Conservation (phyloP, 2,329 filamentous ascomycete species). For the Alternaria sp. region DNA sequence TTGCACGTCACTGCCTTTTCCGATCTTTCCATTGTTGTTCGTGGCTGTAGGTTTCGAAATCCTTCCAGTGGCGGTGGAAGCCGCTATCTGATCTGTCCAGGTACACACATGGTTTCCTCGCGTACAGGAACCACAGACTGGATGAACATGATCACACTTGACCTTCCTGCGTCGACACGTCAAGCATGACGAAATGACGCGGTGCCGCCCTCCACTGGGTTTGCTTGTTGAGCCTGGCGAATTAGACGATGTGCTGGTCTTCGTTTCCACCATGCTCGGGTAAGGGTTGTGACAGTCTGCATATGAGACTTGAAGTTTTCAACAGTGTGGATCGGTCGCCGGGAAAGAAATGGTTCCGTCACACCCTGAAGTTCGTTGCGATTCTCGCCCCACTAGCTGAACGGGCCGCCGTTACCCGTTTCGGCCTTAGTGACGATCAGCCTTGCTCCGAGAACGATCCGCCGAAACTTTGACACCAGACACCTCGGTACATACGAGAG, state of each 20-base stretch:
- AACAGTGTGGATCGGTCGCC: constrained; percentile 23
- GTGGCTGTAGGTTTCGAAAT: constrained; percentile 36
- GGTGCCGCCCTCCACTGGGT: constrained; percentile 43
- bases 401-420: constrained; percentile 10
- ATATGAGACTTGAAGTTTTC: constrained; percentile 20
- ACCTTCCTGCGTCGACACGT: constrained; percentile 52
- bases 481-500: constrained; percentile 1
- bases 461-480: background rate
- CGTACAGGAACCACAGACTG: constrained; percentile 49
- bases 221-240: constrained; percentile 38
- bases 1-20: constrained; percentile 47
- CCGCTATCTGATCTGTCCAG: constrained; percentile 44
- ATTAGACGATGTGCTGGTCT: constrained; percentile 30
- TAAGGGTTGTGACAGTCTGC: constrained; percentile 12
- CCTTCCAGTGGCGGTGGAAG: constrained; percentile 28
- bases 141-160: constrained; percentile 51
- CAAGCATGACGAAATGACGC: constrained; percentile 51
- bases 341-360: constrained; percentile 21
- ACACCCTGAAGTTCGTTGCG: constrained; percentile 6
- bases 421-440: constrained; percentile 11
- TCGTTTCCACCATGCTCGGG: constrained; percentile 39
- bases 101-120: constrained; percentile 50
- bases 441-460: background rate
- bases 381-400: constrained; percentile 18
- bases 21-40: constrained; percentile 27